Percentiles rank a stretch among this genome's conserved stretches.
Conservation (phyloP, 2,329 filamentous ascomycete species). For the Neopestalotiopsis rosae region DNA sequence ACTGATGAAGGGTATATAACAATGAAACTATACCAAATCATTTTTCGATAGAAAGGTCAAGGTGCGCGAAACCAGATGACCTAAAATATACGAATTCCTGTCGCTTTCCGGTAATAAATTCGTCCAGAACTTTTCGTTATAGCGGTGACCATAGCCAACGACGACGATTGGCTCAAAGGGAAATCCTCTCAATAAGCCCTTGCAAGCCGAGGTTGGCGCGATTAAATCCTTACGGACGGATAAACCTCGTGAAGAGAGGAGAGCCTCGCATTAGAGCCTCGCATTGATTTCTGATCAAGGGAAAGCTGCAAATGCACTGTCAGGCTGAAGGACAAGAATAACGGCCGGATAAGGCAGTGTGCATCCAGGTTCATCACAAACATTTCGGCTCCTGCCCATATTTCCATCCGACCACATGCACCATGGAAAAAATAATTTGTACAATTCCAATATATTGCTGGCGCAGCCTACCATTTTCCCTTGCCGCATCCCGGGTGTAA, state of each 20-base stretch:
- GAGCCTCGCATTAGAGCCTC: not conserved
- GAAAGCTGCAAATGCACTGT: not conserved
- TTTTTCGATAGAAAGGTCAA: not conserved
- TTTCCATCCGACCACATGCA: not conserved
- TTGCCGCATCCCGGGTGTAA: not conserved
- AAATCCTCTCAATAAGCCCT: not conserved
- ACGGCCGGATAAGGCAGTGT: not conserved
- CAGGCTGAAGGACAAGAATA: not conserved
- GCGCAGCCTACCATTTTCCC: not conserved
- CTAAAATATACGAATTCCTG: not conserved
- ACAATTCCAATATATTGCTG: not conserved
- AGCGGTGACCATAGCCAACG: not conserved
- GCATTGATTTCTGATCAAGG: not conserved
- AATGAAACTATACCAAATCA: not conserved
- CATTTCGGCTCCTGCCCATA: not conserved
- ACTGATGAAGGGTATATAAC: not conserved
- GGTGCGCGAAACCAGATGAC: not conserved
- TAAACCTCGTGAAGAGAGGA: not conserved
- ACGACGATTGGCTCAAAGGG: not conserved
- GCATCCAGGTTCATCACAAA: not conserved
- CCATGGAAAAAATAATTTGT: not conserved
- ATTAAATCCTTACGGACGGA: not conserved
- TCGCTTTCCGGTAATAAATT: not conserved
- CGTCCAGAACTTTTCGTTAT: not conserved
- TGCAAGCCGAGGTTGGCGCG: not conserved